Conservation (phyloP, 148 eudicot species). For the Camellia japonica region DNA sequence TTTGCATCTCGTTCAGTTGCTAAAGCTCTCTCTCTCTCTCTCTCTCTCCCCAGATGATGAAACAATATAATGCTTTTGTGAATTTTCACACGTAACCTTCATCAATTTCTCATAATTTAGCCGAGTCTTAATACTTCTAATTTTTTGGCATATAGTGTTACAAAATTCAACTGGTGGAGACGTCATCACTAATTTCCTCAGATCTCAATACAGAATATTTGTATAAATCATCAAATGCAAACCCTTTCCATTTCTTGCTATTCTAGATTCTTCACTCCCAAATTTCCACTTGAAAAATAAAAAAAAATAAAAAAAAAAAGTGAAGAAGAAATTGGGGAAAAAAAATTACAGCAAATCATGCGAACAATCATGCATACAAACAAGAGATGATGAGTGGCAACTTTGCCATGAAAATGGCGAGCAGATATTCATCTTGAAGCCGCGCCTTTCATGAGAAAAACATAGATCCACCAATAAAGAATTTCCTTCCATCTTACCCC, state of each 20-base stretch:
- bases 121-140: no score
- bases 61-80: no score
- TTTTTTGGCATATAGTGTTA: no score
- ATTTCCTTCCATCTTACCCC: not conserved
- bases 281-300: not conserved
- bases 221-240: conserved; percentile 8
- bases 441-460: not conserved
- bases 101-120: no score
- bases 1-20: no score
- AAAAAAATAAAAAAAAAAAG: not conserved
- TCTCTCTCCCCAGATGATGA: no score
- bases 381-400: not conserved
- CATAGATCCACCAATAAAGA: not conserved
- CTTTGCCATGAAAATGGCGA: not conserved
- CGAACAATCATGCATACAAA: not conserved
- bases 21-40: no score
- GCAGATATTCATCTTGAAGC: not conserved
- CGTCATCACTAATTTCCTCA: not conserved
- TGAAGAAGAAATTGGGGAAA: not conserved
- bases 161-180: no score
- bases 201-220: not conserved
- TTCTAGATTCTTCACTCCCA: conserved; percentile 6
- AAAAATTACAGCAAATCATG: not conserved
- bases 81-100: no score
- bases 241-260: not conserved